Base-by-base conservation (phyloP, 2,329 filamentous ascomycete genomes). In the Erysiphe pulchra region DNA sequence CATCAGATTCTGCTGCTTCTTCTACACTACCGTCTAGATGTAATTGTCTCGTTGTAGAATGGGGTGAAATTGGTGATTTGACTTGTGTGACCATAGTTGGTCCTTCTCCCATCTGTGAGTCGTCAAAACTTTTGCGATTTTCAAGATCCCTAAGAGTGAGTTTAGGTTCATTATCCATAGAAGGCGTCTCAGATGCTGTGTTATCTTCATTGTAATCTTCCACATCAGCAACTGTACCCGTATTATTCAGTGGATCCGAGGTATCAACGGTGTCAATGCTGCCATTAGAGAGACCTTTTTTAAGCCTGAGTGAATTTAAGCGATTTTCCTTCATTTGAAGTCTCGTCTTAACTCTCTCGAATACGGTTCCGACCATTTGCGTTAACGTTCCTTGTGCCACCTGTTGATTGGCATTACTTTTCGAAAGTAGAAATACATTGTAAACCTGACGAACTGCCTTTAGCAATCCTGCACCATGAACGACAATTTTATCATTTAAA, bases 391-490 rank as follows among this genome's bases (percentile, higher is more conserved):
- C 90, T 60, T 98, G 92, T 1, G 92, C 92, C 44, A 95, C 83
- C 61, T 93, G 86, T 65, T 98, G 90, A 59, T 95, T 98, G 47
- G 84, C 75, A 51, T 80, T 92, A 51, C 79, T 93, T 58, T 90
- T 85, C 52, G 87, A 95, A 44, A 95, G 74, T 49, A 98, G 69
- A 61, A 98, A 98, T 54, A 98, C 92, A 65, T 98, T 98, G 68
- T 98, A 98, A 48, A 94, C 92, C 62, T 95, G 84, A 54, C 90
- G 80, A 52, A 98, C 85, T 46, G 90, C 87, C 65, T 98, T 98
- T 52, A 98, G 69, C 50, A 98, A 70, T 51, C 90, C 92, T 34
- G 90, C 87, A 48, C 90, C 90, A 60, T 98, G 90, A 1, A 98
- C 92, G 39, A 98, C 85, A 52, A 95, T 93, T 65, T 95, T 98